phyloP scores from a whole-genome alignment of 1,284 basidiomycete species.

The Ganoderma meredithae region DNA sequence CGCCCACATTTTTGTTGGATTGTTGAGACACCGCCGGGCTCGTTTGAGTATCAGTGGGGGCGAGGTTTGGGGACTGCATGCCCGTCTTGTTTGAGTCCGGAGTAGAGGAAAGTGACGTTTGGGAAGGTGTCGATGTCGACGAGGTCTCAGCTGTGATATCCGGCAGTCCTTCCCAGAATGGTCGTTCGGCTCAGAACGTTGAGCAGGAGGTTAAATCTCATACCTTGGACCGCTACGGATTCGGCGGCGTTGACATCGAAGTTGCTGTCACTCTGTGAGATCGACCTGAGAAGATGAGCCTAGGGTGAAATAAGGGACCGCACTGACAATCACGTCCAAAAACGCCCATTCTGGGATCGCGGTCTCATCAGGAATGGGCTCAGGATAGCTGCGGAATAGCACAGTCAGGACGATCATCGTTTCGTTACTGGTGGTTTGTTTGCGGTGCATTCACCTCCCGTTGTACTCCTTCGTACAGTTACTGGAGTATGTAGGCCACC shows the following conservation, averaged over 20 bases:
- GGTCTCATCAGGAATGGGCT: not conserved
- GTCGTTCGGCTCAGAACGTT: not conserved
- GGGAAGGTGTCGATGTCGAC: not conserved
- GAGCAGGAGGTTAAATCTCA: not conserved
- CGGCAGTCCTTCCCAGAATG: not conserved
- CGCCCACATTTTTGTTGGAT: not conserved
- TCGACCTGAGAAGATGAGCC: not conserved
- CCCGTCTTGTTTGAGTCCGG: not conserved
- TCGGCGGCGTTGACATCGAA: not conserved
- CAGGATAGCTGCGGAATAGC: not conserved
- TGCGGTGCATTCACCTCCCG: not conserved
- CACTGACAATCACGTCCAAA: not conserved
- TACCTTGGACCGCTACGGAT: not conserved
- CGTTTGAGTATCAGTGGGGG: not conserved
- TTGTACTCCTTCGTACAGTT: constrained; percentile 1
- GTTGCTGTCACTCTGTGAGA: too few species aligned
- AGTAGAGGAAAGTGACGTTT: not conserved
- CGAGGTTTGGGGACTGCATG: not conserved
- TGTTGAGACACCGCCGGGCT: not conserved
- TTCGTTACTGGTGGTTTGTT: not conserved
- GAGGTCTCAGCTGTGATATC: not conserved
- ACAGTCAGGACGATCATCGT: not conserved
- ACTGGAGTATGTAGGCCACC: not conserved
- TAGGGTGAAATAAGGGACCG: not conserved
- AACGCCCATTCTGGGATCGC: not conserved